Percentiles rank a stretch among this genome's conserved stretches.
phyloP scores from a whole-genome alignment of 2,329 filamentous ascomycete species.

The Pseudogymnoascus sp. region DNA sequence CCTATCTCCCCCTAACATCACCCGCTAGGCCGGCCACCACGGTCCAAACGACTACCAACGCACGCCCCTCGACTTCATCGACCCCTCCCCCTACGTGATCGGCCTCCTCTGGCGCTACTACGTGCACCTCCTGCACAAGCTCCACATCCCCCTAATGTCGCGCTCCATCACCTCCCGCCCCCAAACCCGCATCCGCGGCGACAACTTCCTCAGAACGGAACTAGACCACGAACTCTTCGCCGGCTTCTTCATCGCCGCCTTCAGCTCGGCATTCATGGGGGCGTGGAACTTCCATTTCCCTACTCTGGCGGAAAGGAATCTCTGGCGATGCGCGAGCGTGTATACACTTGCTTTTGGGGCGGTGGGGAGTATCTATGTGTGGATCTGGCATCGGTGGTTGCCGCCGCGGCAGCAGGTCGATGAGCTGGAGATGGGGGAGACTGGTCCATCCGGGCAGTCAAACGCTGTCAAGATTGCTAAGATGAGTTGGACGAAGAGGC shows the following conservation, averaged over 20 bases:
- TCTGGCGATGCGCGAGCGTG: slow-evolving; percentile 11
- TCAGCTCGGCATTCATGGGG: not conserved
- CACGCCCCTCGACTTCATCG: slow-evolving; percentile 32
- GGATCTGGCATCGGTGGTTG: not conserved
- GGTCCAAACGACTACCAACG: slow-evolving; percentile 20
- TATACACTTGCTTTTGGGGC: not conserved
- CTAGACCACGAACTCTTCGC: not conserved
- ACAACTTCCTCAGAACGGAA: not conserved
- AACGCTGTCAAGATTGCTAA: not conserved
- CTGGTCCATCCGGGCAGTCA: not conserved
- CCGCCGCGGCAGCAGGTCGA: not conserved
- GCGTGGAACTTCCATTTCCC: slow-evolving; percentile 14
- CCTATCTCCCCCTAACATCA: not conserved
- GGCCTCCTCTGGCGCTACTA: slow-evolving; percentile 16
- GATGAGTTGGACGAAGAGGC: not conserved
- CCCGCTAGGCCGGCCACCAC: not conserved
- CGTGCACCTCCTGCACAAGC: slow-evolving; percentile 16
- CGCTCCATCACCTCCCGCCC: not conserved
- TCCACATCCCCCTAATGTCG: slow-evolving; percentile 9
- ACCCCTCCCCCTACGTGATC: slow-evolving; percentile 15
- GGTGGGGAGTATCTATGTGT: not conserved
- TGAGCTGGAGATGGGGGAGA: not conserved
- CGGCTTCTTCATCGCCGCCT: slow-evolving; percentile 3
- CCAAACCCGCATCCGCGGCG: slow-evolving; percentile 1
- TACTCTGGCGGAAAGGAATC: slow-evolving; percentile 7